Conservation (phyloP, 805 yeast species). For the Saturnispora bothae region DNA sequence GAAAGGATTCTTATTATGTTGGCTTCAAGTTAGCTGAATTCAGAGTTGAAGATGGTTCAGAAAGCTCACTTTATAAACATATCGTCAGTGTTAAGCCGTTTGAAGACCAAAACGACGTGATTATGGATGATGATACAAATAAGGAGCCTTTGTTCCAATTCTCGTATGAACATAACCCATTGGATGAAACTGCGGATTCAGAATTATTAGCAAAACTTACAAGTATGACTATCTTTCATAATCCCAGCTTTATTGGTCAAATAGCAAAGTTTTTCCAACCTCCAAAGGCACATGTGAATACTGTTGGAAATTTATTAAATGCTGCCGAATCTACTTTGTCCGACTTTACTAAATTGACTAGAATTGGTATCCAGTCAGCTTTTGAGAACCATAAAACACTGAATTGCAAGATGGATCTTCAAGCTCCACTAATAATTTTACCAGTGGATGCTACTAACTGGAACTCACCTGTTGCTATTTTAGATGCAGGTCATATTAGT, state of each 20-base stretch:
- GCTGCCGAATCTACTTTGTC: conserved; percentile 95
- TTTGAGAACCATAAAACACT: conserved; percentile 90
- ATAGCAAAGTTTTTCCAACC: conserved; percentile 73
- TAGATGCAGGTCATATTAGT: conserved; percentile 94
- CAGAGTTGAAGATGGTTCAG: conserved; percentile 79
- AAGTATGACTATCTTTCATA: conserved; percentile 85
- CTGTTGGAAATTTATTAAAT: conserved; percentile 79
- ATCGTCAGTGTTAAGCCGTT: conserved; percentile 73
- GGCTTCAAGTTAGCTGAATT: conserved; percentile 72
- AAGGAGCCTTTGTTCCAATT: conserved; percentile 63
- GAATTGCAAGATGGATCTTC: conserved; percentile 76
- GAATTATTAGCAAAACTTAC: conserved; percentile 59
- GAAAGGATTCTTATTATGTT: conserved; percentile 68
- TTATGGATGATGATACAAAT: conserved; percentile 12
- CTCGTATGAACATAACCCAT: conserved; percentile 76
- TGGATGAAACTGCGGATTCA: conserved; percentile 77
- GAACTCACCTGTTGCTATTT: conserved; percentile 78
- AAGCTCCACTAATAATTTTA: conserved; percentile 82
- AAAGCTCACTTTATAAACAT: conserved; percentile 69
- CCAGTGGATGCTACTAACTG: conserved; percentile 74
- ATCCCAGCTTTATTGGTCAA: conserved; percentile 72
- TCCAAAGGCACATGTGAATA: conserved; percentile 75
- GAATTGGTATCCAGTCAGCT: conserved; percentile 87
- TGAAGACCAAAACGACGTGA: conserved; percentile 28
- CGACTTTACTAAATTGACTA: conserved; percentile 79